Percentiles rank a stretch among this genome's conserved stretches.
Evolutionary conservation across 139 green algal species (phyloP).

Genomic region (Chlorella sorokiniana): DNA sequence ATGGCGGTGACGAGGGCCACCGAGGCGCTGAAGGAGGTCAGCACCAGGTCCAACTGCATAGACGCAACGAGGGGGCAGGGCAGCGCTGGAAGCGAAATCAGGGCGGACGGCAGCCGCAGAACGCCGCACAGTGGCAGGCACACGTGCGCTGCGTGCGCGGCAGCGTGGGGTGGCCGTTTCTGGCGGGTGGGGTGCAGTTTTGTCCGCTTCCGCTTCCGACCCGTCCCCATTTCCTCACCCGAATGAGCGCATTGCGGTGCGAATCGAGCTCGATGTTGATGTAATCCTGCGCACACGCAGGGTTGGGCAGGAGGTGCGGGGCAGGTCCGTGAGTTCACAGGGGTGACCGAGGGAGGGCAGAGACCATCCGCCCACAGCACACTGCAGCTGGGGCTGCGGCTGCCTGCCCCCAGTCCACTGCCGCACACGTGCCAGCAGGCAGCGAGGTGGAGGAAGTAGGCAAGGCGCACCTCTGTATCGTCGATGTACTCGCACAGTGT

Average conservation of each 20-base stretch:
- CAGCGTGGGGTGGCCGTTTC: too few relatives aligned
- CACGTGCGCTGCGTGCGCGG: neutral
- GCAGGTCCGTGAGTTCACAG: neutral
- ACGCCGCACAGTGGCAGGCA: neutral
- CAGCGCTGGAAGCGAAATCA: too few relatives aligned
- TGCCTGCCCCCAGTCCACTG: neutral
- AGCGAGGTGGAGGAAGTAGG: too few relatives aligned
- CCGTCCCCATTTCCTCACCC: conserved; percentile 32
- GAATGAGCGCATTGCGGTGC: conserved; percentile 84
- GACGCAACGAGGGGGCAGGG: neutral
- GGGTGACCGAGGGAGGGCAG: neutral
- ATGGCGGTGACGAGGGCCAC: conserved; percentile 74
- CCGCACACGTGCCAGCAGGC: too few relatives aligned
- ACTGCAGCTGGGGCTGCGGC: neutral
- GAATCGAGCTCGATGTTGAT: conserved; percentile 96
- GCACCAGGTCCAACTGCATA: conserved; percentile 75
- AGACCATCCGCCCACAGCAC: neutral
- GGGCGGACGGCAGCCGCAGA: too few relatives aligned
- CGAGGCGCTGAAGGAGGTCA: conserved; percentile 81
- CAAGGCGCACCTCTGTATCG: conserved; percentile 58
- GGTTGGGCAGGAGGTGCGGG: neutral
- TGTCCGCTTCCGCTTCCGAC: too few relatives aligned
- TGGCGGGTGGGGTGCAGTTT: too few relatives aligned
- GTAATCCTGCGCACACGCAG: conserved; percentile 66
- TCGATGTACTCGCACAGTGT: conserved; percentile 94